These are phyloP conservation scores for Apiospora sp. DNA, from an alignment of 2,329 filamentous ascomycete species.

Conservation along the genomic window DNA sequence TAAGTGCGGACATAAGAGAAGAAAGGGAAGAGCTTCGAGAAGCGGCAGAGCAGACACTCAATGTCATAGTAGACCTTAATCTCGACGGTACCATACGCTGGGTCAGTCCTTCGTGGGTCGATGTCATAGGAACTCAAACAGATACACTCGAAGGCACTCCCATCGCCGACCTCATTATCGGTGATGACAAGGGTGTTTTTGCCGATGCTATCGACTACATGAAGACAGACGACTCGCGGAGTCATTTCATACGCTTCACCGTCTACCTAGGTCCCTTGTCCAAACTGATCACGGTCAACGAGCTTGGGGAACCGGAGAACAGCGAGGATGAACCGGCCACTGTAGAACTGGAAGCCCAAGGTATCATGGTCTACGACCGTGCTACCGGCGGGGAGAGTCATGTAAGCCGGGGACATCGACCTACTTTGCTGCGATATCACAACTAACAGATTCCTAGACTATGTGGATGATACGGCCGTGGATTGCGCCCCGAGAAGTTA, in stretches of 20 bases:
- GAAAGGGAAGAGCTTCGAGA: slow-evolving; percentile 94
- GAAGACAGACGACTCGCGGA: slow-evolving; percentile 91
- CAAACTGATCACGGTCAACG: slow-evolving; percentile 62
- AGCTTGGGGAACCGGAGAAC: slow-evolving; percentile 47
- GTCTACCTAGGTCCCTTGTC: slow-evolving; percentile 75
- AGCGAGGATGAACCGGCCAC: slow-evolving; percentile 55
- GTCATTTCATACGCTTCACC: slow-evolving; percentile 86
- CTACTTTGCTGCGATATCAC: slow-evolving; percentile 37
- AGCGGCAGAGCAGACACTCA: slow-evolving; percentile 94
- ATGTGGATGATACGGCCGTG: slow-evolving; percentile 99
- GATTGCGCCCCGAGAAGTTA: slow-evolving; percentile 86
- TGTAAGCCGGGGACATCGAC: slow-evolving; percentile 62
- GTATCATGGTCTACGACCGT: slow-evolving; percentile 97
- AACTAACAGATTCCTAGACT: slow-evolving; percentile 63
- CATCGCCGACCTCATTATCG: slow-evolving; percentile 81
- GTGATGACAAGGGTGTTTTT: slow-evolving; percentile 82
- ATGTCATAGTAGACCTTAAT: slow-evolving; percentile 93
- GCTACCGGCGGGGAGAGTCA: slow-evolving; percentile 87
- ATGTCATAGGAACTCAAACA: slow-evolving; percentile 84
- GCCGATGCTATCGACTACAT: slow-evolving; percentile 85
- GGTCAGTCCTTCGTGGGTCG: slow-evolving; percentile 95
- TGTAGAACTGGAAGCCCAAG: slow-evolving; percentile 90
- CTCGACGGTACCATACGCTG: slow-evolving; percentile 91
- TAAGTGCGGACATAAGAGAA: slow-evolving; percentile 90
- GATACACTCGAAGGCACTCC: slow-evolving; percentile 77